Conservation (phyloP, 192 early-diverging fungal species). For the Entrophospora sp. region DNA sequence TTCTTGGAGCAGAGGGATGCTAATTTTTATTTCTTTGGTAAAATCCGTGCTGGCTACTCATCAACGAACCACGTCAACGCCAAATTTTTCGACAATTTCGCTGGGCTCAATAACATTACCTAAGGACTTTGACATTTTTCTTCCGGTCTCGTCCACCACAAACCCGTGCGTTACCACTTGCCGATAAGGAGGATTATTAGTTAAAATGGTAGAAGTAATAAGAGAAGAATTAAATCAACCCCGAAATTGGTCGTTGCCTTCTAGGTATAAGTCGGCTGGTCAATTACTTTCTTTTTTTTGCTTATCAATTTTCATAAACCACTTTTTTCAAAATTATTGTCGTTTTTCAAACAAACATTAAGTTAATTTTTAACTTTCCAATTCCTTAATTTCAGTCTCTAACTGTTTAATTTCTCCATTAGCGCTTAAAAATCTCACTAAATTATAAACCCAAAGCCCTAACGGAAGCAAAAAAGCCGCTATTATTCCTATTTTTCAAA, state of each 20-base stretch:
- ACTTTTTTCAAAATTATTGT: too few relatives aligned
- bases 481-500: too few relatives aligned
- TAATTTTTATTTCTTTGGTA: slow-evolving; percentile 29
- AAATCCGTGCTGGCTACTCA: slow-evolving; percentile 30
- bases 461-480: too few relatives aligned
- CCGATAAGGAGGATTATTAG: slow-evolving; percentile 25
- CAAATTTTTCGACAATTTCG: slow-evolving; percentile 40
- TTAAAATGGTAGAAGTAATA: slow-evolving; percentile 27
- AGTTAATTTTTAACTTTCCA: too few relatives aligned
- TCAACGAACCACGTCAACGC: slow-evolving; percentile 25
- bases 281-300: not conserved
- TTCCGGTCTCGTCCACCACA: slow-evolving; percentile 66
- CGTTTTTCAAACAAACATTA: too few relatives aligned
- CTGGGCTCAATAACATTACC: slow-evolving; percentile 68
- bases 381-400: too few relatives aligned
- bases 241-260: slow-evolving; percentile 30
- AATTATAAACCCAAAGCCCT: too few relatives aligned
- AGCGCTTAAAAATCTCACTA: too few relatives aligned
- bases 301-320: too few relatives aligned
- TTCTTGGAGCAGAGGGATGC: slow-evolving; percentile 25
- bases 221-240: slow-evolving; percentile 33
- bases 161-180: slow-evolving; percentile 41
- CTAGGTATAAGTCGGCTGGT: slow-evolving; percentile 20
- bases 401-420: too few relatives aligned
- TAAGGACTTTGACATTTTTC: slow-evolving; percentile 79